Conservation (phyloP, 2,329 filamentous ascomycete species). For the Dactylonectria estremocensis region DNA sequence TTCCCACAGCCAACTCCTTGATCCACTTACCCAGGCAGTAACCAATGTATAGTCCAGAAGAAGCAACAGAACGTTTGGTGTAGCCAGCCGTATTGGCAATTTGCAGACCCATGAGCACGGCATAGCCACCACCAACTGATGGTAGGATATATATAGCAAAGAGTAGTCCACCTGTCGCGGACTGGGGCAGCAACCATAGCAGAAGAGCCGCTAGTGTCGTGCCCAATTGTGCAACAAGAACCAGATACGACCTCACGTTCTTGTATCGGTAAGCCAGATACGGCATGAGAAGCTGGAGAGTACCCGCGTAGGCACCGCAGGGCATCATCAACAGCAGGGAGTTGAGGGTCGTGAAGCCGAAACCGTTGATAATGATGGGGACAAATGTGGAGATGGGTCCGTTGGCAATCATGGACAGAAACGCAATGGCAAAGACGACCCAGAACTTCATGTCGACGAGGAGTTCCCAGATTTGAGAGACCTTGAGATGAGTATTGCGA, state of each 20-base stretch:
- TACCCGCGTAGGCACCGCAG: constrained; percentile 55
- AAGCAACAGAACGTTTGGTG: constrained; percentile 64
- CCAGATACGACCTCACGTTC: constrained; percentile 55
- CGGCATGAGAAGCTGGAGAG: constrained; percentile 56
- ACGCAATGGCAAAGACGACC: constrained; percentile 57
- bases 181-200: constrained; percentile 37
- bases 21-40: constrained; percentile 61
- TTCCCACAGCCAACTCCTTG: no score
- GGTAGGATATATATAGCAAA: constrained; percentile 66
- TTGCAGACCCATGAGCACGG: constrained; percentile 57
- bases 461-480: constrained; percentile 58
- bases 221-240: constrained; percentile 57
- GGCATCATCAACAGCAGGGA: constrained; percentile 56
- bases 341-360: constrained; percentile 61
- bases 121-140: constrained; percentile 61
- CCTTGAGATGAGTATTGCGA: constrained; percentile 61
- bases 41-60: constrained; percentile 65
- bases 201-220: constrained; percentile 54
- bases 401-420: constrained; percentile 58
- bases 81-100: constrained; percentile 69
- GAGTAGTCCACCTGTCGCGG: constrained; percentile 56
- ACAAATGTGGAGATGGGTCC: constrained; percentile 62
- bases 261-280: constrained; percentile 58
- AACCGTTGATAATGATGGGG: constrained; percentile 61
- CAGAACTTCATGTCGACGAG: constrained; percentile 56